Percentiles rank a stretch among this genome's conserved stretches.
phyloP scores from a whole-genome alignment of 352 stramenopile species.

The Thalassiosira allenii region DNA sequence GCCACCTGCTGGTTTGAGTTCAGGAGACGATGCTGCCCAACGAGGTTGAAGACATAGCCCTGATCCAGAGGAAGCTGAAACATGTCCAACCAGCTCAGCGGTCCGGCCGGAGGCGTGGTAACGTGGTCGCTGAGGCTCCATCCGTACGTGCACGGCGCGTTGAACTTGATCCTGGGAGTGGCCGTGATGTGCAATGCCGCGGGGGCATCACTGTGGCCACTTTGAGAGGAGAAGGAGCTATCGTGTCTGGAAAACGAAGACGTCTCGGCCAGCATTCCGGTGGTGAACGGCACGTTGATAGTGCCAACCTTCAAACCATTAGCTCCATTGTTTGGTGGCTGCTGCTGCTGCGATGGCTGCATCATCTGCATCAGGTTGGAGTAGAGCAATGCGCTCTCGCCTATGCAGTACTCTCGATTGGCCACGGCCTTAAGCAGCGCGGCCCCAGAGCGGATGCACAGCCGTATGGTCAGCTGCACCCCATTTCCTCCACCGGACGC shows the following conservation, averaged over 20 bases:
- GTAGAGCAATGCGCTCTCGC: slow-evolving; percentile 46
- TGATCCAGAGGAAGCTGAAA: slow-evolving; percentile 79
- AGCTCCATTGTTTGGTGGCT: not conserved
- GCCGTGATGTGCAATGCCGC: slow-evolving; percentile 47
- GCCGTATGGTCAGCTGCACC: slow-evolving; percentile 31
- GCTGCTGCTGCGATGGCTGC: not conserved
- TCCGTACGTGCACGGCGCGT: slow-evolving; percentile 41
- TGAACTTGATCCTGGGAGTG: slow-evolving; percentile 72
- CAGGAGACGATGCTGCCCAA: slow-evolving; percentile 28
- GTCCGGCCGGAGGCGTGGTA: slow-evolving; percentile 15
- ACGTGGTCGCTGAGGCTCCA: slow-evolving; percentile 79
- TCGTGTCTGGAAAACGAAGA: not conserved
- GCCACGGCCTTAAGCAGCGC: slow-evolving; percentile 52
- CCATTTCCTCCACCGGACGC: not conserved
- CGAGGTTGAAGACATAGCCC: slow-evolving; percentile 64
- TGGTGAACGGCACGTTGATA: slow-evolving; percentile 49
- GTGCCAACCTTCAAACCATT: slow-evolving; percentile 11
- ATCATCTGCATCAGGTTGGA: slow-evolving; percentile 34
- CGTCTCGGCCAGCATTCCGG: slow-evolving; percentile 36
- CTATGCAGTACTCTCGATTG: slow-evolving; percentile 49
- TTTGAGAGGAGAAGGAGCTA: slow-evolving; percentile 36
- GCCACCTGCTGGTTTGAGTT: not conserved
- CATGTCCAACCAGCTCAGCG: slow-evolving; percentile 47
- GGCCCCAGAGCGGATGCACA: slow-evolving; percentile 51
- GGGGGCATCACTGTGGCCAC: slow-evolving; percentile 13